These are phyloP conservation scores for Puccinia novopanici DNA, from an alignment of 1,284 basidiomycete species.

Conservation along the genomic window DNA sequence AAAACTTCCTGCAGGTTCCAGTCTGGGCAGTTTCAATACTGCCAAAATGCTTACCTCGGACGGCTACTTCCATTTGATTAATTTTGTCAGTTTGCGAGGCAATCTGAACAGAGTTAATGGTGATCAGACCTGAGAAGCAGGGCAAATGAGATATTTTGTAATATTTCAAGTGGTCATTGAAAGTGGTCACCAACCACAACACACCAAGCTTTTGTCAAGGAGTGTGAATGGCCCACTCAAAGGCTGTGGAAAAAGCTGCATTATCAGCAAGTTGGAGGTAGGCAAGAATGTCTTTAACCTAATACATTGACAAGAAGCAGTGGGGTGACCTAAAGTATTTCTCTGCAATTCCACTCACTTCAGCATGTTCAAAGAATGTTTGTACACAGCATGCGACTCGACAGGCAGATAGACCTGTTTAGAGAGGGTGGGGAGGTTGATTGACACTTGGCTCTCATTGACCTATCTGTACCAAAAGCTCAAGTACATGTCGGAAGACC, in stretches of 20 bases:
- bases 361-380: slow-evolving; percentile 82
- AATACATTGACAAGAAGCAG: slow-evolving; percentile 38
- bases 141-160: slow-evolving; percentile 9
- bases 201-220: slow-evolving; percentile 76
- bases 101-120: slow-evolving; percentile 66
- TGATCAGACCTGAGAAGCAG: slow-evolving; percentile 54
- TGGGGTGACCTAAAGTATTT: not conserved
- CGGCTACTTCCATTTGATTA: slow-evolving; percentile 68
- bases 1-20: slow-evolving; percentile 68
- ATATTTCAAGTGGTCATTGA: not conserved
- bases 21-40: slow-evolving; percentile 71
- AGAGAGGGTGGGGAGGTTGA: too few species aligned
- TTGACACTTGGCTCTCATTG: too few species aligned
- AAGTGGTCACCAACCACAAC: slow-evolving; percentile 59
- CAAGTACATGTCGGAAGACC: too few species aligned
- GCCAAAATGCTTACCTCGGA: slow-evolving; percentile 64
- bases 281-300: slow-evolving; percentile 81
- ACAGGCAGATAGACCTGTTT: too few species aligned
- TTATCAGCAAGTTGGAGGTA: slow-evolving; percentile 85
- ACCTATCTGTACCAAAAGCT: too few species aligned
- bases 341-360: slow-evolving; percentile 61
- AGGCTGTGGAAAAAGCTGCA: slow-evolving; percentile 74
- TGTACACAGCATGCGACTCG: slow-evolving; percentile 77
- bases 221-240: slow-evolving; percentile 74
- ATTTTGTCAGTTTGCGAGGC: slow-evolving; percentile 65